Percentiles rank a stretch among this genome's conserved stretches.
Evolutionary conservation across 768 basidiomycete genomes (phyloP).

Genomic region (Suillus lakei): DNA sequence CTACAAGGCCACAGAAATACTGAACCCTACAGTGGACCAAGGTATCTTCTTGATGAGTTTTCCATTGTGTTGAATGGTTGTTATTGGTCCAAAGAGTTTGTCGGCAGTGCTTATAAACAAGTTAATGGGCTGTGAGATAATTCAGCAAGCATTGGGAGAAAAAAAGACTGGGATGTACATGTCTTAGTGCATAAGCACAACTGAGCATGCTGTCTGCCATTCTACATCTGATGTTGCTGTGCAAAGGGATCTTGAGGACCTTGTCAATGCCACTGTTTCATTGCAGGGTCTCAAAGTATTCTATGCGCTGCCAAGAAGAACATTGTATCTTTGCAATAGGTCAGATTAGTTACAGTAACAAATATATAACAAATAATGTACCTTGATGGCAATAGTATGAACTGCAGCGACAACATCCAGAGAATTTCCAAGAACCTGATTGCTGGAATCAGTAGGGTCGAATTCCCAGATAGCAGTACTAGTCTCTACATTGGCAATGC

Average conservation of each 20-base stretch:
- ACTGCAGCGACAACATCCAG: conserved; percentile 37
- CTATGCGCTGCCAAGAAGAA: conserved; percentile 26
- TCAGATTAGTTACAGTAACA: neutral
- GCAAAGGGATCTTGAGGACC: conserved; percentile 27
- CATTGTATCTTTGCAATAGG: conserved; percentile 25
- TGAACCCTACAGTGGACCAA: no score
- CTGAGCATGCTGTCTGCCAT: conserved; percentile 30
- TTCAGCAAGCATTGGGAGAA: neutral
- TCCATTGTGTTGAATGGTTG: conserved; percentile 23
- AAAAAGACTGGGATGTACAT: conserved; percentile 14
- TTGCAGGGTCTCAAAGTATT: conserved; percentile 29
- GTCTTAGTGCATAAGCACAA: conserved; percentile 16
- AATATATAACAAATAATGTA: conserved; percentile 16
- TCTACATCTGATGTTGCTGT: conserved; percentile 31
- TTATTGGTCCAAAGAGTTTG: conserved; percentile 35
- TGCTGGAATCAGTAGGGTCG: conserved; percentile 28
- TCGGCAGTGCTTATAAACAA: conserved; percentile 28
- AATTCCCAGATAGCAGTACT: conserved; percentile 41
- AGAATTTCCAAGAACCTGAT: conserved; percentile 30
- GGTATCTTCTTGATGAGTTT: conserved; percentile 27
- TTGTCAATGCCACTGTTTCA: conserved; percentile 16
- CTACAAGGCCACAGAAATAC: no score
- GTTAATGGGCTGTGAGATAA: conserved; percentile 15
- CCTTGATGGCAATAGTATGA: conserved; percentile 35
- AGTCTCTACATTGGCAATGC: conserved; percentile 33